phyloP scores from a whole-genome alignment of 1,284 basidiomycete species.

The Sparassis latifolia region DNA sequence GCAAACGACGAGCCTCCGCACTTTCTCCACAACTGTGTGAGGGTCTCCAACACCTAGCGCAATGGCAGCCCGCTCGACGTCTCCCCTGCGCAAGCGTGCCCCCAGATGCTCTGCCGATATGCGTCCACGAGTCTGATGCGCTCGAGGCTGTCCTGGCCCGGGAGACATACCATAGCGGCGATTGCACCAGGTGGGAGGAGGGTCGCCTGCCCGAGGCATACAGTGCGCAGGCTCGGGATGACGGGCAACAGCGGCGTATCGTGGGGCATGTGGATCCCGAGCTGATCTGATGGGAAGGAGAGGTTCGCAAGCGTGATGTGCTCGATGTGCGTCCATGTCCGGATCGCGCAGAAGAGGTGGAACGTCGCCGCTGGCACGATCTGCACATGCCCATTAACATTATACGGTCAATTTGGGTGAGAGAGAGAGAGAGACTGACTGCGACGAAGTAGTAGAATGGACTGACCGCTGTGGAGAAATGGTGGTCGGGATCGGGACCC shows the following conservation, averaged over 20 bases:
- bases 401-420: not conserved
- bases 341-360: slow-evolving; percentile 38
- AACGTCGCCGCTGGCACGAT: slow-evolving; percentile 39
- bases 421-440: not conserved
- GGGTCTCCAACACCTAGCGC: slow-evolving; percentile 9
- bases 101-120: slow-evolving; percentile 54
- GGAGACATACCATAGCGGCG: slow-evolving; percentile 30
- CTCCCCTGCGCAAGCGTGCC: slow-evolving; percentile 33
- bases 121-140: slow-evolving; percentile 43
- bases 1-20: slow-evolving; percentile 38
- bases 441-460: not conserved
- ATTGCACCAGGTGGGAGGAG: slow-evolving; percentile 35
- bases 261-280: slow-evolving; percentile 14
- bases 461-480: slow-evolving; percentile 53
- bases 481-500: slow-evolving; percentile 52
- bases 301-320: slow-evolving; percentile 44
- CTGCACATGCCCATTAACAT: slow-evolving; percentile 21
- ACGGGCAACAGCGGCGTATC: slow-evolving; percentile 26
- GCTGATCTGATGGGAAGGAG: slow-evolving; percentile 24
- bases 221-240: slow-evolving; percentile 32
- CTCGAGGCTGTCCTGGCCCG: slow-evolving; percentile 23
- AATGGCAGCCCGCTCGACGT: slow-evolving; percentile 31
- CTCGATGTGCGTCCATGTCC: slow-evolving; percentile 37
- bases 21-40: slow-evolving; percentile 20
- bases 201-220: slow-evolving; percentile 44